Evolutionary conservation across 2,329 filamentous ascomycete genomes (phyloP).

Genomic region (Diaporthe amygdali): DNA sequence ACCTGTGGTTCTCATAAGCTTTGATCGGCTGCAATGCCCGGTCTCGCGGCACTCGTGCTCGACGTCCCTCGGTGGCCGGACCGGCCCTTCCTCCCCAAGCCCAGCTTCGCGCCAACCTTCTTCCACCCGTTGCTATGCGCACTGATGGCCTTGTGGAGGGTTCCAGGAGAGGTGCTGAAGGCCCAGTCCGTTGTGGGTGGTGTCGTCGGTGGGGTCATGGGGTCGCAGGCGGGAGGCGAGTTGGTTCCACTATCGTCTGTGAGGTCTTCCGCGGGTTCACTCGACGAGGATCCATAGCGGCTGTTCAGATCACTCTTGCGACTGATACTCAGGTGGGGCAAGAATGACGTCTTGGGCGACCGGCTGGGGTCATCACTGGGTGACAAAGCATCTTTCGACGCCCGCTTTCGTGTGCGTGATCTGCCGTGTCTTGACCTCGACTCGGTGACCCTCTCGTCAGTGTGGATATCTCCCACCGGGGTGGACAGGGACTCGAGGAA

Average conservation of each 20-base stretch:
- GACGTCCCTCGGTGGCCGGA: slow-evolving; percentile 47
- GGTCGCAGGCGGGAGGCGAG: slow-evolving; percentile 62
- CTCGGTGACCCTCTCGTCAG: slow-evolving; percentile 43
- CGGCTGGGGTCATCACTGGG: slow-evolving; percentile 44
- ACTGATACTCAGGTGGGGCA: slow-evolving; percentile 47
- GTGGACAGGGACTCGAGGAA: slow-evolving; percentile 76
- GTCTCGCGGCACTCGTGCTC: slow-evolving; percentile 23
- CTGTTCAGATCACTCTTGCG: slow-evolving; percentile 41
- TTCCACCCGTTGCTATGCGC: slow-evolving; percentile 67
- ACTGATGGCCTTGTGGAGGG: slow-evolving; percentile 58
- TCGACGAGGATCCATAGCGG: slow-evolving; percentile 50
- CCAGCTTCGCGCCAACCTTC: slow-evolving; percentile 66
- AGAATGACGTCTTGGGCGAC: slow-evolving; percentile 49
- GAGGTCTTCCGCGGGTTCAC: slow-evolving; percentile 53
- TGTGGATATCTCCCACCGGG: slow-evolving; percentile 38
- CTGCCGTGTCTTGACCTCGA: slow-evolving; percentile 42
- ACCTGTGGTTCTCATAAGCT: slow-evolving; percentile 63
- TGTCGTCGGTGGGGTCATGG: slow-evolving; percentile 76
- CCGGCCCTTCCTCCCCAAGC: slow-evolving; percentile 59
- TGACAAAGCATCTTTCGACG: slow-evolving; percentile 40
- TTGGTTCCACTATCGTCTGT: slow-evolving; percentile 71
- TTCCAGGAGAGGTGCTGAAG: slow-evolving; percentile 57
- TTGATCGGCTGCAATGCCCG: slow-evolving; percentile 3
- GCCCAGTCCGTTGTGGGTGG: slow-evolving; percentile 67
- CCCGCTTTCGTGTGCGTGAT: slow-evolving; percentile 43